Percentiles rank a stretch among this genome's conserved stretches.
Evolutionary conservation across 2,329 filamentous ascomycete genomes (phyloP).

Genomic region (Lachnellula arida): DNA sequence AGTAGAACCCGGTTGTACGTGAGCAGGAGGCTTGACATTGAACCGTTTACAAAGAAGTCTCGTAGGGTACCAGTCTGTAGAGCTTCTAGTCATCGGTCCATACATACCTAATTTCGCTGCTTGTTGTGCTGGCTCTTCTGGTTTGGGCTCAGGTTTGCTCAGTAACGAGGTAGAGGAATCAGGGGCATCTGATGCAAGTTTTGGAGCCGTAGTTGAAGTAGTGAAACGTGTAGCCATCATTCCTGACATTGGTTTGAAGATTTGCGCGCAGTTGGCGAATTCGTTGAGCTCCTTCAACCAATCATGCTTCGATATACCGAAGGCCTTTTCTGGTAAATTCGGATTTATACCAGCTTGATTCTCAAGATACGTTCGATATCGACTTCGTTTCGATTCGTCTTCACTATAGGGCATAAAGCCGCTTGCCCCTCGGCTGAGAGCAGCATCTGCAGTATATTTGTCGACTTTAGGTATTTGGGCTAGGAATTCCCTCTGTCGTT

Average conservation of each 20-base stretch:
- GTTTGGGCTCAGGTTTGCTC: slow-evolving; percentile 48
- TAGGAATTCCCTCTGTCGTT: slow-evolving; percentile 54
- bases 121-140: slow-evolving; percentile 73
- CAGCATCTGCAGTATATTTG: slow-evolving; percentile 62
- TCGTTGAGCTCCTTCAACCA: slow-evolving; percentile 77
- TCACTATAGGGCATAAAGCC: slow-evolving; percentile 82
- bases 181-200: slow-evolving; percentile 35
- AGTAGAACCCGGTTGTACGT: slow-evolving; percentile 53
- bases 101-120: slow-evolving; percentile 92
- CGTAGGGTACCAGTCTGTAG: slow-evolving; percentile 70
- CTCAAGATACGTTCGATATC: slow-evolving; percentile 80
- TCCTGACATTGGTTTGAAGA: slow-evolving; percentile 90
- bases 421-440: slow-evolving; percentile 58
- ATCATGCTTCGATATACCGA: slow-evolving; percentile 55
- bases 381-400: slow-evolving; percentile 69
- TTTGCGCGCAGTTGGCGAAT: slow-evolving; percentile 64
- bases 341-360: slow-evolving; percentile 60
- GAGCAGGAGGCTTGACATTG: slow-evolving; percentile 72
- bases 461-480: slow-evolving; percentile 60
- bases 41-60: slow-evolving; percentile 91
- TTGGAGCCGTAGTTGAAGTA: slow-evolving; percentile 51
- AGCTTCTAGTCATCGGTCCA: slow-evolving; percentile 75
- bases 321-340: slow-evolving; percentile 48
- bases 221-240: slow-evolving; percentile 94
- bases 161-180: slow-evolving; percentile 38